Evolutionary conservation across 495 filamentous ascomycete genomes (phyloP).

Genomic region (Pyrenopolyporus hunteri): DNA sequence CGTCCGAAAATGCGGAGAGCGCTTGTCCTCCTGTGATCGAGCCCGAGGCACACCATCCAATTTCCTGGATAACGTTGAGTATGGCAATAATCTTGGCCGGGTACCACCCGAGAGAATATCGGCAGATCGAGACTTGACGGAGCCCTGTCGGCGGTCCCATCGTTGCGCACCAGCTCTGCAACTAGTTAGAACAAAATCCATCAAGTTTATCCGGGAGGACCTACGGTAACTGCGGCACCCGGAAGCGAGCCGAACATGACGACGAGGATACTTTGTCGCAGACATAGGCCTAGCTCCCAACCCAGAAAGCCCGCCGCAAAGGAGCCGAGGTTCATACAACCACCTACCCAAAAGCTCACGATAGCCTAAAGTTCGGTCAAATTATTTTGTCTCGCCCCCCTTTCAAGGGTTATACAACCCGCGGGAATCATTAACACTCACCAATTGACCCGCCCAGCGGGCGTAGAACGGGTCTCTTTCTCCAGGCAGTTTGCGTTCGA

Average conservation of each 20-base stretch:
- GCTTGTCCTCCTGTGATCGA: conserved; percentile 57
- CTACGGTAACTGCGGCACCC: conserved; percentile 56
- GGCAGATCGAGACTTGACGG: conserved; percentile 58
- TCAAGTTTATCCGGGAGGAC: conserved; percentile 16
- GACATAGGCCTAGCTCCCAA: conserved; percentile 54
- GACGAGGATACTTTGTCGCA: conserved; percentile 58
- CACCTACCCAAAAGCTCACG: conserved; percentile 52
- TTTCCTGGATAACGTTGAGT: conserved; percentile 56
- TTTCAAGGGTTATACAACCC: not conserved
- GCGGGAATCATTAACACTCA: conserved; percentile 31
- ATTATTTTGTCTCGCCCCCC: not conserved
- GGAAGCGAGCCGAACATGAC: conserved; percentile 56
- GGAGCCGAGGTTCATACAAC: conserved; percentile 62
- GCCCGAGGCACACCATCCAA: conserved; percentile 56
- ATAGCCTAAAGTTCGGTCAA: conserved; percentile 12
- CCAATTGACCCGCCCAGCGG: conserved; percentile 39
- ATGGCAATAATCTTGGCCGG: conserved; percentile 56
- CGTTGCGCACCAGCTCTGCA: conserved; percentile 53
- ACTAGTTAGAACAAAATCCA: not conserved
- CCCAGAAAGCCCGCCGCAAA: conserved; percentile 60
- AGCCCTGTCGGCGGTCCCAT: conserved; percentile 59
- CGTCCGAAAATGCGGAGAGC: conserved; percentile 58
- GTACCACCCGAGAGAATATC: conserved; percentile 64
- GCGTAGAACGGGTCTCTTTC: conserved; percentile 48
- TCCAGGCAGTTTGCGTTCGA: conserved; percentile 58